These are phyloP conservation scores for Alternaria sp. DNA, from an alignment of 2,329 filamentous ascomycete species.

Conservation along the genomic window DNA sequence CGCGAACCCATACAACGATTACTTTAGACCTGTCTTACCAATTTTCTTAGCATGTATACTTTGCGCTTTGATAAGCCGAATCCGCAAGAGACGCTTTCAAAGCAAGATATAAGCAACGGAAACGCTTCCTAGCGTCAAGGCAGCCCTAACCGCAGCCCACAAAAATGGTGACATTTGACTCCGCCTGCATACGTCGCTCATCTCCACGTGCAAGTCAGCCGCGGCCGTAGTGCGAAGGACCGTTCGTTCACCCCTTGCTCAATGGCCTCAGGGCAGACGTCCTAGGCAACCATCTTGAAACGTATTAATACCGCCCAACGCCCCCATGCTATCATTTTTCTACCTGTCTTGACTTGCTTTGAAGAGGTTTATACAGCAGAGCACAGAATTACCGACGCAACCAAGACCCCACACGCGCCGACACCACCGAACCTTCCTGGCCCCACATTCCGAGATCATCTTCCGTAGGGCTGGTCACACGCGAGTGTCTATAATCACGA, in stretches of 20 bases:
- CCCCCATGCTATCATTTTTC: neutral
- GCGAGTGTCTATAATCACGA: neutral
- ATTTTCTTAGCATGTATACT: neutral
- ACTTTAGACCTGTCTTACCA: neutral
- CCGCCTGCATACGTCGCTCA: neutral
- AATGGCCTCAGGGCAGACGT: neutral
- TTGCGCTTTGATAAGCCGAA: neutral
- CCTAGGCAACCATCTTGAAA: neutral
- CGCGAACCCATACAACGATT: neutral
- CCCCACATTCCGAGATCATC: neutral
- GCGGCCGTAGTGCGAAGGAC: neutral
- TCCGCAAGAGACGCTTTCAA: neutral
- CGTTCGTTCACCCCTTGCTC: neutral
- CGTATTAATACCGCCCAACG: neutral
- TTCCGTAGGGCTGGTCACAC: neutral
- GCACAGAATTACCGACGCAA: neutral
- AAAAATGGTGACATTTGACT: neutral
- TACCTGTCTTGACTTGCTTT: neutral
- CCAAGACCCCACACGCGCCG: conserved; percentile 7
- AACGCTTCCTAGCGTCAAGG: neutral
- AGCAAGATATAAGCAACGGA: neutral
- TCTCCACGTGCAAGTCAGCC: neutral
- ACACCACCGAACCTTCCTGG: neutral
- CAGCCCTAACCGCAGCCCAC: conserved; percentile 1
- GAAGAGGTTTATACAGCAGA: neutral